phyloP scores from a whole-genome alignment of 2,329 filamentous ascomycete genomes.

The Cadophora sp. region DNA sequence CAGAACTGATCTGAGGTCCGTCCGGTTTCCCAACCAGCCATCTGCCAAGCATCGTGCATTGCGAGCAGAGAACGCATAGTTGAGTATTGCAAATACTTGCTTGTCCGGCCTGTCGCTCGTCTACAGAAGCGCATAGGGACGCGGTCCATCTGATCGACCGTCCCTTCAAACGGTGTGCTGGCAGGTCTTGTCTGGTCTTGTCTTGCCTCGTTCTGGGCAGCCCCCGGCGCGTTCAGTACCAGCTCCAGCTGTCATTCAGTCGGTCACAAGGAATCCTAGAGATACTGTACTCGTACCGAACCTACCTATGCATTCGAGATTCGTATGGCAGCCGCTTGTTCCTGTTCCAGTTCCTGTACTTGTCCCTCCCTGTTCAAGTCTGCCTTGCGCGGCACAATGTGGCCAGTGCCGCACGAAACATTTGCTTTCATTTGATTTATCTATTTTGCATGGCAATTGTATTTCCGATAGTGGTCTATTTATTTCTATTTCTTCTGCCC shows the following conservation, averaged over 20 bases:
- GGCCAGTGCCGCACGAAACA: constrained; percentile 17
- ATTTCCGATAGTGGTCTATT: constrained; percentile 16
- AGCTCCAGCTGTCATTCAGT: neutral
- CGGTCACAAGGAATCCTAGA: constrained; percentile 4
- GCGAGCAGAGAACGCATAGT: constrained; percentile 14
- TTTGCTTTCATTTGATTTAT: constrained; percentile 5
- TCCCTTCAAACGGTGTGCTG: constrained; percentile 15
- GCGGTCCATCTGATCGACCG: constrained; percentile 16
- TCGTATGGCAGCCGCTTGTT: neutral
- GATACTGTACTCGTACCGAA: neutral
- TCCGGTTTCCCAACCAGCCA: neutral
- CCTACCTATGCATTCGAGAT: neutral
- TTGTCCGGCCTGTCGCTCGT: neutral
- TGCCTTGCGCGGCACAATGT: constrained; percentile 10
- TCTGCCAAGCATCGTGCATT: neutral
- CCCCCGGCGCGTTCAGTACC: neutral
- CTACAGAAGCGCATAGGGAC: neutral
- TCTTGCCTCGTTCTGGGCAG: constrained; percentile 14
- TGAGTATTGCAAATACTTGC: constrained; percentile 13
- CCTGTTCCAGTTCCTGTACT: neutral
- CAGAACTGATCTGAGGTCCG: neutral
- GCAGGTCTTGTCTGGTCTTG: neutral
- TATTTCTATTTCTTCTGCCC: constrained; percentile 18
- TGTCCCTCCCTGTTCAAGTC: neutral
- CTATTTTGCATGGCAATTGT: constrained; percentile 14